Conservation (phyloP, 441 rosid species). For the Viola pubescens region DNA sequence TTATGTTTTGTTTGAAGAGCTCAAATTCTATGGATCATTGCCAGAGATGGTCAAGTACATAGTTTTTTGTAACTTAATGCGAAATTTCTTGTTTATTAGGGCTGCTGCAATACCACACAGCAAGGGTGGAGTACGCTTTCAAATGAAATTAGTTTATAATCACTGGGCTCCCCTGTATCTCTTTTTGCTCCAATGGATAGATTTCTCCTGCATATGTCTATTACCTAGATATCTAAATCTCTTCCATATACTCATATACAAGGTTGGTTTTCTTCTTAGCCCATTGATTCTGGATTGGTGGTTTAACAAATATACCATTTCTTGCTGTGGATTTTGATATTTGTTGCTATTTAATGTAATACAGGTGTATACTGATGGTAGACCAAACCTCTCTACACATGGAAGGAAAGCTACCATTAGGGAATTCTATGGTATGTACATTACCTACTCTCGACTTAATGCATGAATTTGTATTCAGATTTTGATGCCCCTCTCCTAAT, state of each 20-base stretch:
- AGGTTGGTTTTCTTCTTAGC: slow-evolving; percentile 37
- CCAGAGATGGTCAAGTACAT: not conserved
- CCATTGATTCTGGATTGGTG: slow-evolving; percentile 2
- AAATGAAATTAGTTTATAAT: slow-evolving; percentile 81
- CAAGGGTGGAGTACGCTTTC: slow-evolving; percentile 58
- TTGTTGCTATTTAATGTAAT: slow-evolving; percentile 18
- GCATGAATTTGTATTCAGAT: not conserved
- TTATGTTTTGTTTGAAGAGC: not conserved
- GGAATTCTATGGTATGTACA: slow-evolving; percentile 71
- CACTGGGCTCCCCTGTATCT: slow-evolving; percentile 74
- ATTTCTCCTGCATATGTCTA: slow-evolving; percentile 62
- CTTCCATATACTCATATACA: slow-evolving; percentile 74
- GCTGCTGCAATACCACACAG: slow-evolving; percentile 83
- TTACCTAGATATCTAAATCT: slow-evolving; percentile 77
- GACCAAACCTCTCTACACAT: slow-evolving; percentile 37
- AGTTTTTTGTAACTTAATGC: not conserved
- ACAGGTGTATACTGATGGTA: slow-evolving; percentile 64
- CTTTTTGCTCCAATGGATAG: slow-evolving; percentile 74
- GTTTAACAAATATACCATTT: slow-evolving; percentile 9
- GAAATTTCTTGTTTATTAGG: slow-evolving; percentile 26
- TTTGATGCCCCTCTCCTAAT: not conserved
- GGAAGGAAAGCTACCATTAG: slow-evolving; percentile 86
- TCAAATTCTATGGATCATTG: slow-evolving; percentile 1
- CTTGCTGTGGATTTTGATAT: slow-evolving; percentile 13
- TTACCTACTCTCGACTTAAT: not conserved